Evolutionary conservation across 1,284 basidiomycete genomes (phyloP).

Genomic region (Amylostereum chailletii): DNA sequence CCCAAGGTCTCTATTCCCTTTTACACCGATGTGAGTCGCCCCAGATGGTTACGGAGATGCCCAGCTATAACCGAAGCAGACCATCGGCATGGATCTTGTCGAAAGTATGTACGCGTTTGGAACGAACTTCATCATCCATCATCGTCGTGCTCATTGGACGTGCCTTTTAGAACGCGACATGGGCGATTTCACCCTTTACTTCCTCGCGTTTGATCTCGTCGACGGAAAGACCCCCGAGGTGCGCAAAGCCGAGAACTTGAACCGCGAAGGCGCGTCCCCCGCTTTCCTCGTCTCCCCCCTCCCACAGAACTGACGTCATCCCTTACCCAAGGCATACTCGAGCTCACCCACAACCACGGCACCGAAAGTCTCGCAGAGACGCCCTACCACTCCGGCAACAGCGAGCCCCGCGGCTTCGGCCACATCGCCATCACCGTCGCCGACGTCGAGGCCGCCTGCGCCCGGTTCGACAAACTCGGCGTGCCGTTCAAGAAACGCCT

Average conservation of each 20-base stretch:
- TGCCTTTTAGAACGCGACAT: conserved; percentile 35
- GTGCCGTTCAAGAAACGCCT: conserved; percentile 87
- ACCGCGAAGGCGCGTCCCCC: conserved; percentile 50
- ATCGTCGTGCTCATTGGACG: conserved; percentile 7
- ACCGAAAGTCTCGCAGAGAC: conserved; percentile 60
- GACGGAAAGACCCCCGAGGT: conserved; percentile 34
- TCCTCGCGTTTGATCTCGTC: conserved; percentile 68
- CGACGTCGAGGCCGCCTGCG: conserved; percentile 79
- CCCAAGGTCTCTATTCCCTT: conserved; percentile 72
- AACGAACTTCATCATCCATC: background rate
- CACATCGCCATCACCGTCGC: conserved; percentile 85
- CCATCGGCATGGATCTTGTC: conserved; percentile 84
- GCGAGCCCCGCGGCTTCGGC: conserved; percentile 78
- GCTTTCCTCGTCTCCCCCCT: conserved; percentile 8
- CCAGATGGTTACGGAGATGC: background rate
- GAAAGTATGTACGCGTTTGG: conserved; percentile 30
- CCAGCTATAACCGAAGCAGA: conserved; percentile 21
- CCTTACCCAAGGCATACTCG: conserved; percentile 53
- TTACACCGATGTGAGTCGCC: conserved; percentile 54
- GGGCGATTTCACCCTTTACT: conserved; percentile 70
- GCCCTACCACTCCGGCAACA: conserved; percentile 74
- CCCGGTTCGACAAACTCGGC: conserved; percentile 74
- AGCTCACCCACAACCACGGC: conserved; percentile 86
- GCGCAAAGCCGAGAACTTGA: conserved; percentile 40
- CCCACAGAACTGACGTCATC: conserved; percentile 8